A percentile compares a stretch with the other conserved stretches of the same genome.
Evolutionary conservation across 2,329 filamentous ascomycete genomes (phyloP).

Genomic region (Periglandula ipomoeae): DNA sequence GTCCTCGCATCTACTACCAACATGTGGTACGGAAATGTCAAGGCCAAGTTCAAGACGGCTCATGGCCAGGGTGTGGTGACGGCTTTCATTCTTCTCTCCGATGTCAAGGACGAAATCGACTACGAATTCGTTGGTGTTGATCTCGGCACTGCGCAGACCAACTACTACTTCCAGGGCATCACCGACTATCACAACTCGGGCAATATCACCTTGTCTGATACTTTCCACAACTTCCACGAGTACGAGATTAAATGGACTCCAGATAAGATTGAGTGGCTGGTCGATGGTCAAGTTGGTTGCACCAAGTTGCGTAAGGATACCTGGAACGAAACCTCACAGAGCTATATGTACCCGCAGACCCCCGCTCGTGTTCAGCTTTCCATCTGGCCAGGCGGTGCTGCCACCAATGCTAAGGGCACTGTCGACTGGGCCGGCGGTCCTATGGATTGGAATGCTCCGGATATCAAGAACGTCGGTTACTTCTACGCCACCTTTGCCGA

Average conservation of each 20-base stretch:
- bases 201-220: conserved; percentile 63
- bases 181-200: conserved; percentile 70
- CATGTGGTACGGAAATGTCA: conserved; percentile 95
- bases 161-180: conserved; percentile 95
- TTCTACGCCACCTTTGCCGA: conserved; percentile 76
- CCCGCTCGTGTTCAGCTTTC: conserved; percentile 87
- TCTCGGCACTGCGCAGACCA: conserved; percentile 71
- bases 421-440: conserved; percentile 84
- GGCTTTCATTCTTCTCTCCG: conserved; percentile 89
- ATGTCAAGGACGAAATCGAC: conserved; percentile 97
- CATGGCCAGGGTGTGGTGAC: conserved; percentile 87
- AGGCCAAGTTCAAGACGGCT: conserved; percentile 74
- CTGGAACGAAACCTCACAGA: conserved; percentile 74
- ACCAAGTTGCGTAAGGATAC: conserved; percentile 68
- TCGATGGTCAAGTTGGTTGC: conserved; percentile 73
- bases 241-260: conserved; percentile 93
- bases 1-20: conserved; percentile 76
- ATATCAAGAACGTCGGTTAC: conserved; percentile 78
- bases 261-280: conserved; percentile 74
- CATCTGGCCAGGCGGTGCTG: conserved; percentile 85
- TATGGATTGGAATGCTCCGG: conserved; percentile 71
- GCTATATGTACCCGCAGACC: conserved; percentile 84
- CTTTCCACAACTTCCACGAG: conserved; percentile 70
- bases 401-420: conserved; percentile 72
- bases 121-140: conserved; percentile 89